Evolutionary conservation across 805 yeast species (phyloP), one percentile per base, ranked within the genome.

Genomic region (Hanseniaspora mollemarum): DNA sequence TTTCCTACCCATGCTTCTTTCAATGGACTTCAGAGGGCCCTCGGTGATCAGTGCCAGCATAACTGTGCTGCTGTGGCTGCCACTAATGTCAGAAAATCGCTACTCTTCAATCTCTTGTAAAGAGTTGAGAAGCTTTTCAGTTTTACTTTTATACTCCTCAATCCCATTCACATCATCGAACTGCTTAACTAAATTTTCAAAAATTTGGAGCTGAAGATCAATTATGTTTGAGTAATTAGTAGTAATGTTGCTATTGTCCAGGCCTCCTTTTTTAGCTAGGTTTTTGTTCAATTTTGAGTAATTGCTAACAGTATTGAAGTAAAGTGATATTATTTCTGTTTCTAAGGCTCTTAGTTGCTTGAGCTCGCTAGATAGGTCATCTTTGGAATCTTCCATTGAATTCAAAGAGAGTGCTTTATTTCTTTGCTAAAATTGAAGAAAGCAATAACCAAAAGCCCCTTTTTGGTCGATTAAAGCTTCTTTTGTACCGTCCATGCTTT

Each of bases 311-410:
- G 48, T 38, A 24, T 35, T 39, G 29, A 50, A 50, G 28, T 50
- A 50, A 4, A 43, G 24, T 2, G 53, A 50, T 15, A 51, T 54
- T 22, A 55, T 55, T 29, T 43, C 40, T 22, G 57, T 43, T 38
- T 55, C 57, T 12, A 49, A 22, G 33, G 43, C 46, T 19, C 43
- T 46, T 9, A 54, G 35, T 19, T 36, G 51, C 15, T 24, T 26
- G 13, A 41, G 31, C 19, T 46, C 48, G 15, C 35, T 32, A 16
- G 36, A 28, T 19, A 32, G 4, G 1, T 18, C 16, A 8, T 15
- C 36, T 7, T 31, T 31, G 18, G 16, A 15, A 7, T 35, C 33
- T 16, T 18, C 25, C 49, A 36, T 44, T n/a, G 7, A 28, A 8
- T 28, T 28, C 7, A 28, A 8, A n/a, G n/a, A n/a, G n/a, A n/a